Evolutionary conservation across 305 asterid genomes (phyloP), one percentile per base, ranked within the genome.

Genomic region (Plantago lanceolata): DNA sequence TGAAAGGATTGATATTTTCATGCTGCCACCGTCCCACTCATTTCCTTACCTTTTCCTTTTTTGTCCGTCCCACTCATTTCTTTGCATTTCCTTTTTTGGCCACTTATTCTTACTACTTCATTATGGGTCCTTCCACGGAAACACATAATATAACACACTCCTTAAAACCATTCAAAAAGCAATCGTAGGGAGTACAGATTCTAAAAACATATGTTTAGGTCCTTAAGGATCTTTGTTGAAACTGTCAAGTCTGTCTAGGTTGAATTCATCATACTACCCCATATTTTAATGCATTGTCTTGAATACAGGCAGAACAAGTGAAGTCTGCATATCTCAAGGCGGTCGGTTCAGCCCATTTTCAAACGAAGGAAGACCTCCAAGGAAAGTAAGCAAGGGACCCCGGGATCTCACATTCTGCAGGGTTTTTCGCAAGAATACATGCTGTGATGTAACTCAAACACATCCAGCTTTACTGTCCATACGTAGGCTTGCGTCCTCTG

Each of bases 361-460:
- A 54, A 83, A 68, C 61, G 95, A 82, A 70, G 99, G 99, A 60
- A 85, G 79, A 50, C 76, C 97, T 57, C 99, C 99, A 40, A 78
- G 76, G 73, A 93, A 78, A 77, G 89, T 85, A 59, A 83, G 74
- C 71, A 93, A 90, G 70, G 95, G 97, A 21, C 81, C 85, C 61
- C 81, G 74, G 64, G 99, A 93, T 82, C 75, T 93, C 74, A 85
- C 85, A 55, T 86, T 87, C 57, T 93, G 99, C 77, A 82, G 99
- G 78, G 82, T 93, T 56, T 93, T 84, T 69, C 95, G 95, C 20
- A 89, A 77, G 65, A 84, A 68, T 69, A 89, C 97, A 20, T 93
- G 99, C 75, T 93, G 99, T 71, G 99, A 93, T 79, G 79, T 81
- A 48, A 67, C 82, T 55, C 97, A 93, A 75, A 89, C 96, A 0